Evolutionary conservation across 148 eudicot genomes (phyloP).

Genomic region (Dysphania ambrosioides): DNA sequence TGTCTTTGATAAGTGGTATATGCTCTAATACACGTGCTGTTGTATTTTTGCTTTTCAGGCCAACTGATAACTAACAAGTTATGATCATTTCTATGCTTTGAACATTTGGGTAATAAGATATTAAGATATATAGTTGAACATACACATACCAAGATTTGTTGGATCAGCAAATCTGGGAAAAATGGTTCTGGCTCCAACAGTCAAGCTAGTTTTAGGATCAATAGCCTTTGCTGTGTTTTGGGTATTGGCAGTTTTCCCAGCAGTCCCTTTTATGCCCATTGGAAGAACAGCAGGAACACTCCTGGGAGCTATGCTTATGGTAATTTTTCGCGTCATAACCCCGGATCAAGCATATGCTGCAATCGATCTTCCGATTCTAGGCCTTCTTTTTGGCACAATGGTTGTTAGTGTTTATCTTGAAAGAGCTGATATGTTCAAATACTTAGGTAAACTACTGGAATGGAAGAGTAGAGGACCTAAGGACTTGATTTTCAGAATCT

Average conservation of each 20-base stretch:
- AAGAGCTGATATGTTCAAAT: conserved; percentile 86
- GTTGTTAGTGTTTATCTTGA: conserved; percentile 87
- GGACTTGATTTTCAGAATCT: conserved; percentile 71
- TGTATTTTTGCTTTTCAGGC: conserved; percentile 15
- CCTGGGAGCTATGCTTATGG: conserved; percentile 89
- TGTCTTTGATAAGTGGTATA: not conserved
- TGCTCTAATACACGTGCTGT: not conserved
- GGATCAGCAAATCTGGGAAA: conserved; percentile 9
- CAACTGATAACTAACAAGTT: not conserved
- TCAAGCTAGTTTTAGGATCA: conserved; percentile 64
- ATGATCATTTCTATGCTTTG: conserved; percentile 5
- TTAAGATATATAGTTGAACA: too few relatives aligned
- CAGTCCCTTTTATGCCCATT: conserved; percentile 71
- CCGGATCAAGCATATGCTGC: conserved; percentile 87
- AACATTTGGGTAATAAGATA: conserved; percentile 8
- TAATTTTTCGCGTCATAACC: conserved; percentile 59
- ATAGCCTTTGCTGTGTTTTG: conserved; percentile 75
- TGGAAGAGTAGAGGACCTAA: conserved; percentile 77
- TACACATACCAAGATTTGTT: not conserved
- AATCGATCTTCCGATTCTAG: conserved; percentile 79
- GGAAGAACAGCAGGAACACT: conserved; percentile 92
- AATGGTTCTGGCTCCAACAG: conserved; percentile 70
- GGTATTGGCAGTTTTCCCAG: conserved; percentile 88
- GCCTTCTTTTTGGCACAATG: conserved; percentile 96
- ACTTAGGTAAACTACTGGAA: conserved; percentile 65